These are phyloP conservation scores for Colletotrichum limetticola DNA, from an alignment of 2,329 filamentous ascomycete genomes.

Conservation along the genomic window DNA sequence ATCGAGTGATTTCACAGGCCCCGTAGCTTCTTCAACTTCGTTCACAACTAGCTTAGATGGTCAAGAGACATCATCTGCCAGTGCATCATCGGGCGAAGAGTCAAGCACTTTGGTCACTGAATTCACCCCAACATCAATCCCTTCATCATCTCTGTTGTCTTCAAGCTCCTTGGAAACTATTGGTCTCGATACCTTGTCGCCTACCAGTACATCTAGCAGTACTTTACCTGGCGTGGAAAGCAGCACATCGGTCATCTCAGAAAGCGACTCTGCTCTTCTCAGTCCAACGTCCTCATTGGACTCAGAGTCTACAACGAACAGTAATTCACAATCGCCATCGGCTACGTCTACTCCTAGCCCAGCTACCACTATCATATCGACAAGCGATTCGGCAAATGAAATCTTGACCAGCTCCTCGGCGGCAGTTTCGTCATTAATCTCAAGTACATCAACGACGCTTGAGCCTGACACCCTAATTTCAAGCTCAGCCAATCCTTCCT, in stretches of 20 bases:
- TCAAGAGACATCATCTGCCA: not conserved
- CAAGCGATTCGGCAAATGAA: not conserved
- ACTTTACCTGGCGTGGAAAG: not conserved
- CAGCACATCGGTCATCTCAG: not conserved
- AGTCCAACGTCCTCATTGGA: not conserved
- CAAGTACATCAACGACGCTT: not conserved
- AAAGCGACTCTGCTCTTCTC: not conserved
- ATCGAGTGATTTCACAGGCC: not conserved
- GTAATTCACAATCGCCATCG: not conserved
- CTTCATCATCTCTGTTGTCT: not conserved
- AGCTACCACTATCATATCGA: not conserved
- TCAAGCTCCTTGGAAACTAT: not conserved
- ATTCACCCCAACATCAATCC: not conserved
- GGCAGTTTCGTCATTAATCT: not conserved
- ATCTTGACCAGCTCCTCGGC: not conserved
- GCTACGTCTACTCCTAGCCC: not conserved
- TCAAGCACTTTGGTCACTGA: not conserved
- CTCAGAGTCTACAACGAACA: not conserved
- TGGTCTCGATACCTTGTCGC: not conserved
- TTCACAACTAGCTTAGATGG: not conserved
- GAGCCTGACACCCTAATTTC: not conserved
- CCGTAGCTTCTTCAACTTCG: not conserved
- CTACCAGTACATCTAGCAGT: not conserved
- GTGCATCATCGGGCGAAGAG: not conserved
- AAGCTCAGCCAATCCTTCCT: not conserved